phyloP scores from a whole-genome alignment of 495 filamentous ascomycete species.

The Penicillium tannophilum region DNA sequence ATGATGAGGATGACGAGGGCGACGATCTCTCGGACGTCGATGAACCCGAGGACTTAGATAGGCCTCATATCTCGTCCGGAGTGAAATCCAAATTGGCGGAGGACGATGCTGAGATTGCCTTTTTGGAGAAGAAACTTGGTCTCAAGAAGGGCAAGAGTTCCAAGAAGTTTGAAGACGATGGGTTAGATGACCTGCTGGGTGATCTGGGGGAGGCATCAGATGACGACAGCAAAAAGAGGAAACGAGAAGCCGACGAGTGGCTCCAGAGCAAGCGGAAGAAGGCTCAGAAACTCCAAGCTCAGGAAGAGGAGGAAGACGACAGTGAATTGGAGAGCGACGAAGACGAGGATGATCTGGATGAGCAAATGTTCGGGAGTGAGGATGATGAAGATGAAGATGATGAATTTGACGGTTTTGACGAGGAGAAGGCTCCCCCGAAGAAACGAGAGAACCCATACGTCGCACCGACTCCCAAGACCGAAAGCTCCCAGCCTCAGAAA shows the following conservation, averaged over 20 bases:
- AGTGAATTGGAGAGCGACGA: constrained; percentile 32
- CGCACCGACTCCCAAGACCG: constrained; percentile 47
- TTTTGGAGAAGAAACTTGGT: constrained; percentile 85
- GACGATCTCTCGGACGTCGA: constrained; percentile 16
- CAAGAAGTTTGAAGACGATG: constrained; percentile 81
- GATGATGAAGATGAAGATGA: constrained; percentile 34
- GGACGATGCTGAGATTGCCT: constrained; percentile 87
- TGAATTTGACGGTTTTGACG: constrained; percentile 46
- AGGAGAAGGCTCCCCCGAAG: constrained; percentile 37
- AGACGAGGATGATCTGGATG: constrained; percentile 33
- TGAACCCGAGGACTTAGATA: constrained; percentile 19
- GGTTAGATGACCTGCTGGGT: constrained; percentile 76
- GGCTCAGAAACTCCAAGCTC: constrained; percentile 38
- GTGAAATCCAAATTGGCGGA: constrained; percentile 63
- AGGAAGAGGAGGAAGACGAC: constrained; percentile 27
- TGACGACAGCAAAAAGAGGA: constrained; percentile 53
- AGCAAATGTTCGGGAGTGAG: constrained; percentile 27
- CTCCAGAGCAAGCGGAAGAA: constrained; percentile 68
- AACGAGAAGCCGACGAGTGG: constrained; percentile 58
- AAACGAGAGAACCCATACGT: constrained; percentile 65
- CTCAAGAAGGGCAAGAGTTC: constrained; percentile 74
- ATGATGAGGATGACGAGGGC: constrained; percentile 2
- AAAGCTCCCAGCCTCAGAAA: constrained; percentile 49
- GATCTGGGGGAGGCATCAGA: constrained; percentile 60
- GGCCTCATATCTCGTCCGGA: constrained; percentile 49